These are phyloP conservation scores for Pythium rishiriense DNA, from an alignment of 352 stramenopile genomes.

Conservation along the genomic window DNA sequence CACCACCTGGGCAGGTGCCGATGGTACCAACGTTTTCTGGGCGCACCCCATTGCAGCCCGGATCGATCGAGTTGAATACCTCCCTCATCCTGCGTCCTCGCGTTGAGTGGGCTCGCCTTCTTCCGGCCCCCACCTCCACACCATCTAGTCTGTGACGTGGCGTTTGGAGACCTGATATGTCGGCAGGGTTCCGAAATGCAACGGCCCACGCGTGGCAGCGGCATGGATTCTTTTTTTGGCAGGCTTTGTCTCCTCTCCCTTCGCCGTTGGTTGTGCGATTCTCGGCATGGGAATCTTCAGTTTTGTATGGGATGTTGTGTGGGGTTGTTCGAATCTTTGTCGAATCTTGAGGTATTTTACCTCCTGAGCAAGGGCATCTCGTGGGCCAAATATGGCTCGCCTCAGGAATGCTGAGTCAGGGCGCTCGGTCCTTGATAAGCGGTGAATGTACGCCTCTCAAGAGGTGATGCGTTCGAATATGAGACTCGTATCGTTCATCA, in stretches of 20 bases:
- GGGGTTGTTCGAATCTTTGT: conserved; percentile 1
- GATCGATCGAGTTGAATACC: no score
- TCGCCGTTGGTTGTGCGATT: background rate
- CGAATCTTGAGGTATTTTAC: conserved; percentile 4
- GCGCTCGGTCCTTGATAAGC: background rate
- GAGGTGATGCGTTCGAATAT: conserved; percentile 2
- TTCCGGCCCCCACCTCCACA: no score
- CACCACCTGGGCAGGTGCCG: no score
- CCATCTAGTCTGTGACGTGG: background rate
- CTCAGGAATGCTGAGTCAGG: conserved; percentile 2
- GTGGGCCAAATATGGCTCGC: conserved; percentile 6
- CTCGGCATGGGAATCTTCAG: background rate
- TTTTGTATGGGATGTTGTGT: background rate
- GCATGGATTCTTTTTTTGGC: background rate
- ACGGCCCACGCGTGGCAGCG: background rate
- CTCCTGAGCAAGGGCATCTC: conserved; percentile 1
- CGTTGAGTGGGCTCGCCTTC: no score
- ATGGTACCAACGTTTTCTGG: no score
- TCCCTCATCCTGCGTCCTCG: no score
- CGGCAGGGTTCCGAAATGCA: background rate
- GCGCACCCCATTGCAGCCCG: no score
- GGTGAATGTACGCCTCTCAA: background rate
- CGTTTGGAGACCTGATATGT: background rate
- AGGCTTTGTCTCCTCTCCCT: background rate
- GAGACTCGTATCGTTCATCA: background rate